Percentiles rank a stretch among this genome's conserved stretches.
phyloP scores from a whole-genome alignment of 1,284 basidiomycete genomes.

The Austroboletus novae-zelandiae region DNA sequence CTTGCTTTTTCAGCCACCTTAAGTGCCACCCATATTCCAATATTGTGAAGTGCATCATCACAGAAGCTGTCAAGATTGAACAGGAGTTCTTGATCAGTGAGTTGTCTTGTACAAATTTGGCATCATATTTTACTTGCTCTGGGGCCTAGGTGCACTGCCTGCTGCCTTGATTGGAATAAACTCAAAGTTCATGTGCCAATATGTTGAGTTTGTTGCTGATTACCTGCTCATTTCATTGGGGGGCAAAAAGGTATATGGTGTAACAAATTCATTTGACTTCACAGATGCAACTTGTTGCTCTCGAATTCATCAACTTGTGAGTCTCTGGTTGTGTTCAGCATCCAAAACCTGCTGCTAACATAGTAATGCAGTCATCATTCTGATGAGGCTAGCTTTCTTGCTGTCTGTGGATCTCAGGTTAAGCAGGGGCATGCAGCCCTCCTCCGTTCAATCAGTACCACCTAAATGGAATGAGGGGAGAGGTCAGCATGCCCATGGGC shows the following conservation, averaged over 20 bases:
- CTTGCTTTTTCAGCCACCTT: conserved; percentile 88
- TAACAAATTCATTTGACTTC: conserved; percentile 82
- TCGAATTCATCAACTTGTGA: too few species aligned
- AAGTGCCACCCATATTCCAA: conserved; percentile 79
- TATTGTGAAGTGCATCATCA: conserved; percentile 71
- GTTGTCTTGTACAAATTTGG: background rate
- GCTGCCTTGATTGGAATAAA: conserved; percentile 84
- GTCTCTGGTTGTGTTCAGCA: too few species aligned
- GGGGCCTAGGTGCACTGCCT: conserved; percentile 63
- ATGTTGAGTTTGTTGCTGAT: conserved; percentile 97
- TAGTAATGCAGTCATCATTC: too few species aligned
- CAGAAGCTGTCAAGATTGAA: too few species aligned
- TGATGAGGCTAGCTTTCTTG: too few species aligned
- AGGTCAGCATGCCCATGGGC: too few species aligned
- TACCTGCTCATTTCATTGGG: conserved; percentile 85
- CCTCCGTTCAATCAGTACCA: too few species aligned
- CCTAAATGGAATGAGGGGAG: too few species aligned
- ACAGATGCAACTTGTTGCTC: conserved; percentile 99
- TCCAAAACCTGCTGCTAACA: too few species aligned
- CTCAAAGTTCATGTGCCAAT: conserved; percentile 83
- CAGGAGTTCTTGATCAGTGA: conserved; percentile 79
- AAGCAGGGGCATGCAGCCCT: too few species aligned
- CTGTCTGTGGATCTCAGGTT: too few species aligned
- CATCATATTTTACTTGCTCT: background rate
- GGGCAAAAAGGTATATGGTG: conserved; percentile 77